These are phyloP conservation scores for Salix arbutifolia DNA, from an alignment of 345 rosid genomes.

Conservation along the genomic window DNA sequence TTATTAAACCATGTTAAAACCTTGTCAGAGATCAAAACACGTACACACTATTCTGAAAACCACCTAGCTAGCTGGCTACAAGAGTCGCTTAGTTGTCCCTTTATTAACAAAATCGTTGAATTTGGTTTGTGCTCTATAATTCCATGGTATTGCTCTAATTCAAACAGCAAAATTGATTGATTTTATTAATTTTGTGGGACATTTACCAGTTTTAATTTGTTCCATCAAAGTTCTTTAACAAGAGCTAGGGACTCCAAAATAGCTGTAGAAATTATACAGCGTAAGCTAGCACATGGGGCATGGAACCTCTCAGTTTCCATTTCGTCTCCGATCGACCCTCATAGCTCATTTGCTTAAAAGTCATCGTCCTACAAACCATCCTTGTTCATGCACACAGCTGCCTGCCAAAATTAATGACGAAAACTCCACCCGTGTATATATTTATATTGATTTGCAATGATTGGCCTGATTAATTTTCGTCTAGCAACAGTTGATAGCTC, in stretches of 20 bases:
- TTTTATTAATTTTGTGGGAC: neutral
- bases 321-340: neutral
- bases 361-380: neutral
- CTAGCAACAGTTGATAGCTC: too few relatives aligned
- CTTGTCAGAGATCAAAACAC: too few relatives aligned
- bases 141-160: neutral
- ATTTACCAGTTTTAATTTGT: neutral
- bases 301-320: neutral
- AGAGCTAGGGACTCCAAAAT: neutral
- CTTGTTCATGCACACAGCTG: neutral
- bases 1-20: too few relatives aligned
- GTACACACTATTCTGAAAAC: slow-evolving; percentile 1
- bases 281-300: neutral
- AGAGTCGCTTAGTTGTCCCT: neutral
- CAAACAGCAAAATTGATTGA: neutral
- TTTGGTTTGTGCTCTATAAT: neutral
- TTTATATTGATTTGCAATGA: too few relatives aligned
- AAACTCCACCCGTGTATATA: neutral
- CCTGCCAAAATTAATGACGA: neutral
- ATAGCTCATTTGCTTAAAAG: slow-evolving; percentile 4
- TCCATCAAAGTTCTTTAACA: neutral
- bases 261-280: neutral
- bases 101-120: neutral
- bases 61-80: neutral
- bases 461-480: too few relatives aligned